Conservation (phyloP, 2,329 filamentous ascomycete species). For the Fusarium dimerum region DNA sequence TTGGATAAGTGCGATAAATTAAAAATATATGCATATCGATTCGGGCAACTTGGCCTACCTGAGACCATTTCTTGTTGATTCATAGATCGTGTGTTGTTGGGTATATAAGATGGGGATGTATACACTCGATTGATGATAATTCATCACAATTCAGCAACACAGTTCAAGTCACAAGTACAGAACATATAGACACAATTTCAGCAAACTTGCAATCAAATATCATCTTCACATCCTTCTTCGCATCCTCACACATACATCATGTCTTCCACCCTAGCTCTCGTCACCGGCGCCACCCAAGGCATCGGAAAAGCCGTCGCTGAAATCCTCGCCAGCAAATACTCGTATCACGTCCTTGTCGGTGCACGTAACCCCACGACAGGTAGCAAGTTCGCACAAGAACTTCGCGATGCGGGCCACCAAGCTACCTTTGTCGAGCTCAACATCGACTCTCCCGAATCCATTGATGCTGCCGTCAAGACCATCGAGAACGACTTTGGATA, state of each 20-base stretch:
- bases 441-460: conserved; percentile 29
- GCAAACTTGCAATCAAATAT: no score
- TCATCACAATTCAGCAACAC: no score
- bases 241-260: not conserved
- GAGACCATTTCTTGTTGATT: no score
- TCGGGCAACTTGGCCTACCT: no score
- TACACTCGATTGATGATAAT: no score
- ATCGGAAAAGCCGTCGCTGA: conserved; percentile 21
- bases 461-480: conserved; percentile 22
- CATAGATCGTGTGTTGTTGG: no score
- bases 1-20: no score
- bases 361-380: conserved; percentile 31
- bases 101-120: no score
- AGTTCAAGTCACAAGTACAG: no score
- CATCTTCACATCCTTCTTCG: no score
- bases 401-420: conserved; percentile 23
- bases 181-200: no score
- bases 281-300: conserved; percentile 27
- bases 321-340: conserved; percentile 26
- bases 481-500: conserved; percentile 27
- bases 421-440: conserved; percentile 31
- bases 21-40: no score
- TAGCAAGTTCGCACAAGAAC: conserved; percentile 21
- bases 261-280: conserved; percentile 12
- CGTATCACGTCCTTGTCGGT: conserved; percentile 37